phyloP scores from a whole-genome alignment of 164 flowering plant species.

The Chimonanthus praecox region DNA sequence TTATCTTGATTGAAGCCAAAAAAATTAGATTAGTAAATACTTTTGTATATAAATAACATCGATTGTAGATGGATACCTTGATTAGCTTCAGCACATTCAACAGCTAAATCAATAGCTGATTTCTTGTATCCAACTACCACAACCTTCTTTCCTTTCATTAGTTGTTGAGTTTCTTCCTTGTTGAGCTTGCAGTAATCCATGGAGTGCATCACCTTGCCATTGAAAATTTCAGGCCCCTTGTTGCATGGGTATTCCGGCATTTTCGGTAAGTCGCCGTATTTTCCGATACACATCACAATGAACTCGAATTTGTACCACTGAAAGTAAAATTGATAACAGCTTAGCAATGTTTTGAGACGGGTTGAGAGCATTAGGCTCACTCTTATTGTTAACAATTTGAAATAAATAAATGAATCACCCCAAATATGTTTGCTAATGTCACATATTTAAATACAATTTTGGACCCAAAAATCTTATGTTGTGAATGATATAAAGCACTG shows the following conservation, averaged over 20 bases:
- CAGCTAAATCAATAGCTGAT: constrained; percentile 83
- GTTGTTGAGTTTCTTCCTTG: constrained; percentile 43
- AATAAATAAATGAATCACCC: no score
- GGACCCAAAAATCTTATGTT: no score
- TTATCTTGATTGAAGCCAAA: no score
- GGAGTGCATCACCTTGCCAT: constrained; percentile 77
- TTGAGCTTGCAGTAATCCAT: constrained; percentile 80
- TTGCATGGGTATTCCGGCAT: constrained; percentile 50
- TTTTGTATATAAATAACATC: no score
- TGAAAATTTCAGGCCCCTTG: constrained; percentile 68
- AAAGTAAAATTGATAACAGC: neutral
- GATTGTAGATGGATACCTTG: constrained; percentile 44
- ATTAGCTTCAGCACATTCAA: constrained; percentile 78
- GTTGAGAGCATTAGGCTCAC: no score
- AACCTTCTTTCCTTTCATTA: constrained; percentile 68
- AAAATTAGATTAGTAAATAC: no score
- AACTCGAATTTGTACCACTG: constrained; percentile 81
- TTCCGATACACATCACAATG: constrained; percentile 73
- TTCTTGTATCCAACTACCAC: constrained; percentile 84
- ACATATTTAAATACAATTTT: no score
- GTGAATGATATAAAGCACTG: no score
- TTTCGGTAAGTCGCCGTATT: constrained; percentile 73
- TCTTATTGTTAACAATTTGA: no score
- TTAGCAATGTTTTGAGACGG: no score
- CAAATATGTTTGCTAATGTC: no score